phyloP scores from a whole-genome alignment of 768 basidiomycete species.

The Ramaria sp. region DNA sequence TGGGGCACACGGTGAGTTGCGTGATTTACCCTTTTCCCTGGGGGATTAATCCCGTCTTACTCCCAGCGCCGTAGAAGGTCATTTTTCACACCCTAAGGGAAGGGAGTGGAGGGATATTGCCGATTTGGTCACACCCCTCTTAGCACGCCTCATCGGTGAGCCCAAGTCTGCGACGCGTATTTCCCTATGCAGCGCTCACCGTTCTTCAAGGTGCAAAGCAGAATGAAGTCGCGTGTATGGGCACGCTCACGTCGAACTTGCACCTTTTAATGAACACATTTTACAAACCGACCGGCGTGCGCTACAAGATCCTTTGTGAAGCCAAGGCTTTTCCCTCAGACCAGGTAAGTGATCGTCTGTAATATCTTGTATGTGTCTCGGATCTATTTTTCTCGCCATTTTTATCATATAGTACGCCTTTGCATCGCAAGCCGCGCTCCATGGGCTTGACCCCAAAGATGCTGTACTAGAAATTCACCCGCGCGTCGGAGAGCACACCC shows the following conservation, averaged over 20 bases:
- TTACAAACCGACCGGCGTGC: constrained; percentile 75
- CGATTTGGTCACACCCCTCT: constrained; percentile 56
- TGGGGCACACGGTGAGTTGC: constrained; percentile 54
- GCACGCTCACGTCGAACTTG: constrained; percentile 88
- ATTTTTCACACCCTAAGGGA: constrained; percentile 79
- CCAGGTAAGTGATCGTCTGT: constrained; percentile 41
- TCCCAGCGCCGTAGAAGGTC: constrained; percentile 72
- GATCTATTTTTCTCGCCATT: not conserved
- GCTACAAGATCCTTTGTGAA: constrained; percentile 94
- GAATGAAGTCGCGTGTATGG: constrained; percentile 91
- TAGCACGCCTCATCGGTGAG: constrained; percentile 79
- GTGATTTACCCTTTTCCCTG: not conserved
- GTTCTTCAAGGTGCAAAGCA: constrained; percentile 60
- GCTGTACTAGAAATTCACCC: constrained; percentile 75
- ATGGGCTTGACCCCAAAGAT: constrained; percentile 63
- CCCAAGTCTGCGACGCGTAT: constrained; percentile 1
- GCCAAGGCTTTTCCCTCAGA: constrained; percentile 93
- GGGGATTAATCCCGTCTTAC: not conserved
- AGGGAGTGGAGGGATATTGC: constrained; percentile 78
- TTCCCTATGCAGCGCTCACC: not conserved
- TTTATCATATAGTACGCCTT: constrained; percentile 71
- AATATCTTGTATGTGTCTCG: not conserved
- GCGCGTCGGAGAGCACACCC: constrained; percentile 70
- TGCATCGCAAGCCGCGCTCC: constrained; percentile 77
- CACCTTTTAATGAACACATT: constrained; percentile 93